Evolutionary conservation across 768 basidiomycete species (phyloP).

Genomic region (Pleurotus ostreatus): DNA sequence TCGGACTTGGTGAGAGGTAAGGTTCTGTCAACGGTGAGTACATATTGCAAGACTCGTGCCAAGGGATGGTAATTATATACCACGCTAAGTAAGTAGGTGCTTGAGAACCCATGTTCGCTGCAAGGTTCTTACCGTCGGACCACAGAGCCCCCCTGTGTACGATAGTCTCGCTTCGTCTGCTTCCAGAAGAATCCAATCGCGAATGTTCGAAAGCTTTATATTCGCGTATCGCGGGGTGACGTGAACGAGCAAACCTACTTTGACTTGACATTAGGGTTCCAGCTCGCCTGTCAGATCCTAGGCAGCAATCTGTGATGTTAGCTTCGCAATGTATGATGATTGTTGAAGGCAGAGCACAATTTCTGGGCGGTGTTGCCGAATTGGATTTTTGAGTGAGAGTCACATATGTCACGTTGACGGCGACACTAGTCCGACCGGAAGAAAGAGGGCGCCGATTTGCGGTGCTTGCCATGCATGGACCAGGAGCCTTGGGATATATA

Average conservation of each 20-base stretch:
- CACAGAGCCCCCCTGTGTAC: neutral
- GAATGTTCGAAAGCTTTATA: neutral
- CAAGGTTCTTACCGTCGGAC: neutral
- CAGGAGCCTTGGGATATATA: neutral
- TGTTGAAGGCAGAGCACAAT: neutral
- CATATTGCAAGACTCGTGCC: no score
- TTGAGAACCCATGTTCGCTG: neutral
- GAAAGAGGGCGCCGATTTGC: neutral
- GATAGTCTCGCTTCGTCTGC: neutral
- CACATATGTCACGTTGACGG: conserved; percentile 5
- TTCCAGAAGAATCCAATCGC: conserved; percentile 3
- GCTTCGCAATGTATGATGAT: neutral
- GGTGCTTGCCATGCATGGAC: neutral
- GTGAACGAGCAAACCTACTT: conserved; percentile 3
- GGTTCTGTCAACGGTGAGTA: no score
- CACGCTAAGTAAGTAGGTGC: no score
- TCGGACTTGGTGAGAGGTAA: no score
- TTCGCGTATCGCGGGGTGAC: neutral
- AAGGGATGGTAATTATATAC: no score
- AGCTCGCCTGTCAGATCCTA: neutral
- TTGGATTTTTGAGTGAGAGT: neutral
- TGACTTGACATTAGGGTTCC: conserved; percentile 3
- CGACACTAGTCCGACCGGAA: conserved; percentile 7
- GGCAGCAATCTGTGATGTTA: neutral
- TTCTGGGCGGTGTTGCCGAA: neutral